Conservation (phyloP, 148 eudicot species). For the Euryodendron excelsum region DNA sequence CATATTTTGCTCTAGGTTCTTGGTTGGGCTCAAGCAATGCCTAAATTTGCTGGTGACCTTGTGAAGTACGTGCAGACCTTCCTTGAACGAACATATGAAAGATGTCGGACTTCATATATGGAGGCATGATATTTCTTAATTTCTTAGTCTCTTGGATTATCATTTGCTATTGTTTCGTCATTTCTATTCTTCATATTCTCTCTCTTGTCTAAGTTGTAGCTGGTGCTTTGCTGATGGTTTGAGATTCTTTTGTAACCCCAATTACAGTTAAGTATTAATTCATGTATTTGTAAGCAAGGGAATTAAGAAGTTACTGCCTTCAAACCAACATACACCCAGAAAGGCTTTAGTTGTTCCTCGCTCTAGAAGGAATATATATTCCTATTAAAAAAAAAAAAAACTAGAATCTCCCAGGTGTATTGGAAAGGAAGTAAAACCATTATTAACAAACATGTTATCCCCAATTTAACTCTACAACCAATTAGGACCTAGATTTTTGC, state of each 20-base stretch:
- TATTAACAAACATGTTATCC: not conserved
- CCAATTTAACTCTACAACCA: not conserved
- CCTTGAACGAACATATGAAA: slow-evolving; percentile 95
- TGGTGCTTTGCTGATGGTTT: not conserved
- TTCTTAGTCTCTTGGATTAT: slow-evolving; percentile 6
- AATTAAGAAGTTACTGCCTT: slow-evolving; percentile 2
- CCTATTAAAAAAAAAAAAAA: not conserved
- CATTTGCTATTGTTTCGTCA: not conserved
- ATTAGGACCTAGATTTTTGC: not conserved
- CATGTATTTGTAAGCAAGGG: not conserved
- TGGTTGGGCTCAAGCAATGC: slow-evolving; percentile 99
- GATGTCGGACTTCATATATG: slow-evolving; percentile 97
- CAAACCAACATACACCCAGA: not conserved
- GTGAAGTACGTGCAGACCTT: slow-evolving; percentile 89
- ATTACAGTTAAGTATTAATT: not conserved
- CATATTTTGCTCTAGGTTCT: slow-evolving; percentile 53
- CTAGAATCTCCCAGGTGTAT: not conserved
- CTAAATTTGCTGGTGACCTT: slow-evolving; percentile 88
- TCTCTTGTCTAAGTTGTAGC: not conserved
- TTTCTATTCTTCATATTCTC: slow-evolving; percentile 1
- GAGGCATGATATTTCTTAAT: slow-evolving; percentile 53
- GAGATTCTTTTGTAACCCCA: not conserved
- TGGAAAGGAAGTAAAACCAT: not conserved
- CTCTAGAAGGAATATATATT: not conserved
- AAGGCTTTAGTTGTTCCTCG: not conserved